Evolutionary conservation across 495 filamentous ascomycete species (phyloP).

Genomic region (Talaromyces stipitatus): DNA sequence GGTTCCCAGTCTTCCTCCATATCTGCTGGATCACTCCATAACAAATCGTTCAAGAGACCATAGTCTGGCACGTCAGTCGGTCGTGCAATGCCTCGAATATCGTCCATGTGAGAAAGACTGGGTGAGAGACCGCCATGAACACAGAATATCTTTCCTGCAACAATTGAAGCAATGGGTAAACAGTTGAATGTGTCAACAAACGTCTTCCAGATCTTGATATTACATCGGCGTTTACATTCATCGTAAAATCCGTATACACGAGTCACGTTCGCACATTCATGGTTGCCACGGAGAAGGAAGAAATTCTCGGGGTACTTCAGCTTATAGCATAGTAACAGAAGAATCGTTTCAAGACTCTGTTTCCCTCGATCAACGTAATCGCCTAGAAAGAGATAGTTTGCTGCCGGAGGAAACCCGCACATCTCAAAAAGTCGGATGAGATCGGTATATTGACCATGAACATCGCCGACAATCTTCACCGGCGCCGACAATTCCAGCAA

Average conservation of each 20-base stretch:
- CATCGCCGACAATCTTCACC: constrained; percentile 97
- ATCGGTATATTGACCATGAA: constrained; percentile 97
- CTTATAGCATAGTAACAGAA: constrained; percentile 95
- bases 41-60: constrained; percentile 87
- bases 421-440: constrained; percentile 98
- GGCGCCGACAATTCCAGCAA: constrained; percentile 89
- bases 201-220: constrained; percentile 98
- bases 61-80: constrained; percentile 98
- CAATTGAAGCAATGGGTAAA: constrained; percentile 90
- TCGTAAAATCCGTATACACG: constrained; percentile 99
- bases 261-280: constrained; percentile 98
- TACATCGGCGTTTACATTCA: constrained; percentile 95
- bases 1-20: constrained; percentile 98
- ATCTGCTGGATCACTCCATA: constrained; percentile 97
- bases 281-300: constrained; percentile 93
- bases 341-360: constrained; percentile 93
- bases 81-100: constrained; percentile 90
- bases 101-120: constrained; percentile 91
- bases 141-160: constrained; percentile 98
- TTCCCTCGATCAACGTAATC: constrained; percentile 99
- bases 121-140: constrained; percentile 96
- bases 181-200: constrained; percentile 98
- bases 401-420: constrained; percentile 91
- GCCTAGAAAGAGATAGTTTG: constrained; percentile 93
- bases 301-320: constrained; percentile 99